Evolutionary conservation across 345 rosid species (phyloP).

Genomic region (Nasturtium officinale): DNA sequence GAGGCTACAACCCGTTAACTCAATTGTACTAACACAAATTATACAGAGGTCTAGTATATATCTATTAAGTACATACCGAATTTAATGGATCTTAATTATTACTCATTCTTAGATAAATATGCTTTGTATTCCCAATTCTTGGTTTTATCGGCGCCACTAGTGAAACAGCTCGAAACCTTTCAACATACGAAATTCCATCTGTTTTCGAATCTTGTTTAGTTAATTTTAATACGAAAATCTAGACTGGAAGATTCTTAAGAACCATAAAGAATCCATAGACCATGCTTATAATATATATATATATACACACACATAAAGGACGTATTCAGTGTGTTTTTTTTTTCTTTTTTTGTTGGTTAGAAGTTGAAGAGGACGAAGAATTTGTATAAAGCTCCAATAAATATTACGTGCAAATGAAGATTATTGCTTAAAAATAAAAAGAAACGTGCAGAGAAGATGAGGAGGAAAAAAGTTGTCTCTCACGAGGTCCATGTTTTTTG

Average conservation of each 20-base stretch:
- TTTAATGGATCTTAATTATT: background rate
- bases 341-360: background rate
- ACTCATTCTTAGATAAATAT: background rate
- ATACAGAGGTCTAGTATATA: too few species aligned
- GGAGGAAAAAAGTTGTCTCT: slow-evolving; percentile 12
- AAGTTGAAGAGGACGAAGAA: background rate
- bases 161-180: background rate
- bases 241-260: background rate
- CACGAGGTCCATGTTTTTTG: slow-evolving; percentile 39
- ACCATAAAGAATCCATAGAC: background rate
- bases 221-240: background rate
- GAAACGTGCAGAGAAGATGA: slow-evolving; percentile 25
- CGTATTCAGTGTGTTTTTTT: background rate
- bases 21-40: too few species aligned
- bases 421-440: background rate
- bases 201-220: background rate
- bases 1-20: too few species aligned
- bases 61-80: background rate
- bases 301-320: background rate
- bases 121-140: background rate
- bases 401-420: slow-evolving; percentile 23
- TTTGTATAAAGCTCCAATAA: slow-evolving; percentile 4
- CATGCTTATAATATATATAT: background rate
- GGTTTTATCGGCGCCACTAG: background rate
- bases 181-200: background rate